A percentile compares a stretch with the other conserved stretches of the same genome.
Conservation (phyloP, 2,329 filamentous ascomycete species). For the Venturia oleaginea region DNA sequence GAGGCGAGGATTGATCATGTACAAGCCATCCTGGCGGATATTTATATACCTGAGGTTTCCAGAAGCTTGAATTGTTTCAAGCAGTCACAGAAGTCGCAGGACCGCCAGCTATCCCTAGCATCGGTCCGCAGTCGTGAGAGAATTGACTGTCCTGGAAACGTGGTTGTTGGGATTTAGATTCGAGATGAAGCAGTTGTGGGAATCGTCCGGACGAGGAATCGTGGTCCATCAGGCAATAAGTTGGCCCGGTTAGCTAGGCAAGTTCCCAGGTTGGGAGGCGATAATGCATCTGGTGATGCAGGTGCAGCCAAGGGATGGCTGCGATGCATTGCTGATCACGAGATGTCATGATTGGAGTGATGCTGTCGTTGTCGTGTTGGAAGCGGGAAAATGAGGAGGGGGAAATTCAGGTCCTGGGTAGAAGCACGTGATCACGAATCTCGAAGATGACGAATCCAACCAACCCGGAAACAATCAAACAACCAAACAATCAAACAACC, state of each 20-base stretch:
- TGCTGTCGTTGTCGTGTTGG: neutral
- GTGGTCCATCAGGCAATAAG: neutral
- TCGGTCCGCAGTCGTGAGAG: too few relatives aligned
- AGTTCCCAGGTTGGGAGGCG: neutral
- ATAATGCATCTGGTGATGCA: neutral
- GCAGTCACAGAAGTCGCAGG: neutral
- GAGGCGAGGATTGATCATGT: neutral
- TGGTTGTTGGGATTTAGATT: neutral
- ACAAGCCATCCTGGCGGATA: neutral
- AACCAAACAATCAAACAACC: too few relatives aligned
- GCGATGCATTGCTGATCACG: neutral
- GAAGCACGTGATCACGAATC: neutral
- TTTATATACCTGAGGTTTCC: conserved; percentile 5
- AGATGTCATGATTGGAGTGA: neutral
- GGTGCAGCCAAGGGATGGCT: neutral
- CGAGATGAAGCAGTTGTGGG: neutral
- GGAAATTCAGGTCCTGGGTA: too few relatives aligned
- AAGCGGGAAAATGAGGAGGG: neutral
- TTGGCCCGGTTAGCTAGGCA: neutral
- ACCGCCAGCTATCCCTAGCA: neutral
- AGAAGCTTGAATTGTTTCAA: conserved; percentile 2
- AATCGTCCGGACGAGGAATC: neutral
- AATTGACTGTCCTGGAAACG: neutral
- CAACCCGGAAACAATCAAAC: neutral
- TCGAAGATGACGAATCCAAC: neutral